Evolutionary conservation across 257 asterid species (phyloP), one percentile per base, ranked within the genome.

Genomic region (Solanum tarijense): DNA sequence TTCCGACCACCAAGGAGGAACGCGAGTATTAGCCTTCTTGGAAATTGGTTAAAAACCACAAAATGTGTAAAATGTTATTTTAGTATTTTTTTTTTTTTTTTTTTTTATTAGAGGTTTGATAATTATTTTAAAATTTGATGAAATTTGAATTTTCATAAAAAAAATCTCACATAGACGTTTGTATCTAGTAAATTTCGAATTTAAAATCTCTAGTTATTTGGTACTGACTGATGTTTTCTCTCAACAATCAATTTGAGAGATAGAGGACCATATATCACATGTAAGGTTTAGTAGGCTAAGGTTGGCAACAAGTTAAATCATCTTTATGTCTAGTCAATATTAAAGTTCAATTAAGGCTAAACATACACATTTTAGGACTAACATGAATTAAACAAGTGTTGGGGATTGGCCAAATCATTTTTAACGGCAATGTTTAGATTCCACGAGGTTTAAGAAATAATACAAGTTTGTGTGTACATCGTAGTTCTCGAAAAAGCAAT

Each of bases 41-140:
- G 65, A 78, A 78, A 78, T 39, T 78, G 60, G 23, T 76, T 21
- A 4, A 21, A 38, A 36, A 32, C 12, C 14, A 5, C 34, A n/a
- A 12, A 13, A 75, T 11, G 34, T 20, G 21, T 32, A 73, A 73
- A 13, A 55, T 55, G 12, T 9, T 60, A 9, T 60, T 41, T 41
- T 10, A 10, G 48, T 60, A 5, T 11, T 29, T 29, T 66, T 1
- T 31, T 1, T 12, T 18, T 55, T 18, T 13, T 1, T 21, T 18
- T 5, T 29, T 71, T 2, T 18, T 0, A 1, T 13, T 29, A 13
- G 23, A 0, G 29, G 38, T 69, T 29, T 0, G 12, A 0, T 29
- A 6, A 1, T 12, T 8, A 1, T 27, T 5, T 27, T 68, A 0
- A 69, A 3, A 16, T 29, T 16, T 2, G 3, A 14, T 8, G 9